Evolutionary conservation across 176 grass and related monocot species (phyloP).

Genomic region (Luzula sylvatica): DNA sequence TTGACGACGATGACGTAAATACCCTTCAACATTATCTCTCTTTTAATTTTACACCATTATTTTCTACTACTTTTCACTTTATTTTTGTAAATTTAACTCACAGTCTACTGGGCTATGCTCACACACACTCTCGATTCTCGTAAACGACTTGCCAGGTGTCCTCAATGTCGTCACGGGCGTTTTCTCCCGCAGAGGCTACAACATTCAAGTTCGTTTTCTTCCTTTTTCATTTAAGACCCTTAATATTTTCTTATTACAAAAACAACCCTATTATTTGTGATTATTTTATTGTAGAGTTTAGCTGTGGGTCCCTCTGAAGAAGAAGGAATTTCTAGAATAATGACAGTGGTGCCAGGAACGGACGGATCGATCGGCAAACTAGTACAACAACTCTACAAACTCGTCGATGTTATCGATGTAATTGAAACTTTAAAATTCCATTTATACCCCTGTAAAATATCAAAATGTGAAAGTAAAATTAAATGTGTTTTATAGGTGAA

Average conservation of each 20-base stretch:
- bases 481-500: constrained; percentile 42
- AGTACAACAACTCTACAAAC: constrained; percentile 80
- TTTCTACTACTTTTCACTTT: too few species aligned
- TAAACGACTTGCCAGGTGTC: constrained; percentile 81
- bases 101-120: constrained; percentile 67
- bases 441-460: too few species aligned
- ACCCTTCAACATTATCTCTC: not conserved
- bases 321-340: constrained; percentile 77
- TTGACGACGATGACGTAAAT: constrained; percentile 91
- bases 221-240: not conserved
- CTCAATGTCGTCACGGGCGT: constrained; percentile 92
- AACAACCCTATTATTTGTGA: too few species aligned
- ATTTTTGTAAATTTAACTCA: constrained; percentile 3
- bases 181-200: constrained; percentile 94
- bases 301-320: constrained; percentile 82
- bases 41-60: too few species aligned
- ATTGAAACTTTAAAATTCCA: not conserved
- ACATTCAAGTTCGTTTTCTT: constrained; percentile 72
- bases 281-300: constrained; percentile 45
- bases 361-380: constrained; percentile 76
- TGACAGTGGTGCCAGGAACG: constrained; percentile 81
- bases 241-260: not conserved
- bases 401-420: constrained; percentile 83
- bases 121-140: constrained; percentile 89
- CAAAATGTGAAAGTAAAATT: too few species aligned